These are phyloP conservation scores for Ballota nigra DNA, from an alignment of 257 asterid species.

Conservation along the genomic window DNA sequence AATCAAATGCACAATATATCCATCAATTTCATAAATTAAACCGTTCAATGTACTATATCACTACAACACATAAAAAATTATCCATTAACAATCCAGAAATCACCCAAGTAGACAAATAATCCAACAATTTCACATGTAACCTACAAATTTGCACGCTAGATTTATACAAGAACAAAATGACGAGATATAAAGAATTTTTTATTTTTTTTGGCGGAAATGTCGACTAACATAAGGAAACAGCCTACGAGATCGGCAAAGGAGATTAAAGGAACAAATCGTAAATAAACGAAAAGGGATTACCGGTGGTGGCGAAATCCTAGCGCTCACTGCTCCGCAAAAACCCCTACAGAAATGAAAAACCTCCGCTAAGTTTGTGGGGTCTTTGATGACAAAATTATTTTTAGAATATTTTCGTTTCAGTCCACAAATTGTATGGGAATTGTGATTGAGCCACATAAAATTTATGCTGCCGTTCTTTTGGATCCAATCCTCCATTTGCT, in stretches of 20 bases:
- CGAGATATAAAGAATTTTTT: background rate
- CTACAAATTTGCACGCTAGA: background rate
- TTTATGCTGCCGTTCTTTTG: background rate
- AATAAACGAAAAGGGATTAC: background rate
- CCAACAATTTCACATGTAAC: background rate
- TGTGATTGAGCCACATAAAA: background rate
- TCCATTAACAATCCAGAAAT: background rate
- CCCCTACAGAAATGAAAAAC: slow-evolving; percentile 4
- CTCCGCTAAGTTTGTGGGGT: background rate
- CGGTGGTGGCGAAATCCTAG: background rate
- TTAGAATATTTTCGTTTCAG: background rate
- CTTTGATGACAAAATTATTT: background rate
- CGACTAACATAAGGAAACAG: background rate
- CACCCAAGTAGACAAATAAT: background rate
- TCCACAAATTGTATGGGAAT: background rate
- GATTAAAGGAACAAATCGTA: background rate
- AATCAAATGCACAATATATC: background rate
- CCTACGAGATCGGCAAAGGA: background rate
- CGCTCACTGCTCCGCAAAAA: background rate
- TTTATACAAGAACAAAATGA: background rate
- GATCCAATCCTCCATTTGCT: background rate
- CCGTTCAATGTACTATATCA: background rate
- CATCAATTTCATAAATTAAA: background rate
- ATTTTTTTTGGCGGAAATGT: background rate
- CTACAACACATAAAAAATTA: background rate